Evolutionary conservation across 345 rosid species (phyloP), one percentile per base, ranked within the genome.

Genomic region (Euphorbia peplus): DNA sequence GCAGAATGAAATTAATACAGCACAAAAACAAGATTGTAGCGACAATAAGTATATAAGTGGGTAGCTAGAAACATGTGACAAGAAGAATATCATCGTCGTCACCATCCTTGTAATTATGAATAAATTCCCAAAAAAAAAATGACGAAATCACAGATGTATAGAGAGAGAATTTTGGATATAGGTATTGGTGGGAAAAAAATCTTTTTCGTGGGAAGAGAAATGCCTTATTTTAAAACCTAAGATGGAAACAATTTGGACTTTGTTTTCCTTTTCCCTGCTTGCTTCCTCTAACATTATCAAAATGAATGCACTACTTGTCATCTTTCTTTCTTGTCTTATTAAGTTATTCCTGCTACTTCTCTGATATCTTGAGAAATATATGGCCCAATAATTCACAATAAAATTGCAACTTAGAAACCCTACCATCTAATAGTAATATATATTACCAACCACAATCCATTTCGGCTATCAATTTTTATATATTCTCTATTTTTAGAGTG

Each of bases 181-280:
- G 54, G 59, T 64, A 51, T 15, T 57, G 44, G 68, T 30, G 50
- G 74, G 7, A 16, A 64, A 72, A 70, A 75, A 70, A 75, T 83
- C 78, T 71, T 73, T 85, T 84, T 87, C 90, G 87, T 85, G 85
- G 66, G 80, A 76, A 73, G 85, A 67, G 83, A 67, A 83, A 85
- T 78, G 74, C 86, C 81, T 80, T 72, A 73, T 76, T 76, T 81
- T 68, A 29, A 73, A 70, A 58, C 84, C 76, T 35, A 70, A 79
- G 72, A 30, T 52, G 21, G 78, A 69, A 79, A 77, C 55, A 54
- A 18, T 67, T 9, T n/a, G 32, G 5, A 48, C 37, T 60, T 50
- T 58, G 18, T 0, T 58, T 22, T n/a, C 24, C 2, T 14, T 48
- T 16, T 18, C 18, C 4, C 21, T 4, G 5, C 12, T 48, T 48